Conservation (phyloP, 2,329 filamentous ascomycete species). For the Fusarium tjaetaba region DNA sequence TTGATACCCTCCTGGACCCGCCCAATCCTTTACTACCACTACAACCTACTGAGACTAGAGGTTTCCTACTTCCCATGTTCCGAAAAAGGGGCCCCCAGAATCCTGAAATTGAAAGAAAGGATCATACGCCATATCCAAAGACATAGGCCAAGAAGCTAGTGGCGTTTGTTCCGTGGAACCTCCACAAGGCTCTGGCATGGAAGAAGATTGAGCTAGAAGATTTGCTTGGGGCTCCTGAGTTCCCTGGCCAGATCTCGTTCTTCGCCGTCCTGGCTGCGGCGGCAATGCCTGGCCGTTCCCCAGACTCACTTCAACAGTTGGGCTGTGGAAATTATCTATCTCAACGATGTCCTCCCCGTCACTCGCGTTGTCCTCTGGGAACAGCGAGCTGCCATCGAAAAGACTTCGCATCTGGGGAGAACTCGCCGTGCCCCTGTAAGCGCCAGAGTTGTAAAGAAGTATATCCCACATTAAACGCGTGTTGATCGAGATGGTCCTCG, state of each 20-base stretch:
- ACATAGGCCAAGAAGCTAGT: background rate
- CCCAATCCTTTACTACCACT: too few relatives aligned
- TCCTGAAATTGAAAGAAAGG: background rate
- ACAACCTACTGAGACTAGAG: background rate
- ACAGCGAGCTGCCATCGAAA: background rate
- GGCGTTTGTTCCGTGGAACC: background rate
- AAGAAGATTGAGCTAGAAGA: background rate
- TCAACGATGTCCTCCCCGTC: background rate
- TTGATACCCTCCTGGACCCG: background rate
- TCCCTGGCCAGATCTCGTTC: background rate
- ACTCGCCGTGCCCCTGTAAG: background rate
- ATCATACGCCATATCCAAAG: conserved; percentile 1
- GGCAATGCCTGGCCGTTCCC: background rate
- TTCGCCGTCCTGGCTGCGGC: background rate
- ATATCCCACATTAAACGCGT: background rate
- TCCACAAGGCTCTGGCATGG: background rate
- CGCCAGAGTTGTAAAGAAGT: background rate
- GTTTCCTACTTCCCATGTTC: background rate
- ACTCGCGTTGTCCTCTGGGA: background rate
- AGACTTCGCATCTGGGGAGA: background rate
- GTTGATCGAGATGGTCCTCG: background rate
- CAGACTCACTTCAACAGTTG: background rate
- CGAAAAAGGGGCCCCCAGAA: background rate
- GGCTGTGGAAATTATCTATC: background rate
- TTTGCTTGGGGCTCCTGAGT: background rate